Percentiles rank a stretch among this genome's conserved stretches.
Conservation (phyloP, 2,329 filamentous ascomycete species). For the Aspergillus proliferans region DNA sequence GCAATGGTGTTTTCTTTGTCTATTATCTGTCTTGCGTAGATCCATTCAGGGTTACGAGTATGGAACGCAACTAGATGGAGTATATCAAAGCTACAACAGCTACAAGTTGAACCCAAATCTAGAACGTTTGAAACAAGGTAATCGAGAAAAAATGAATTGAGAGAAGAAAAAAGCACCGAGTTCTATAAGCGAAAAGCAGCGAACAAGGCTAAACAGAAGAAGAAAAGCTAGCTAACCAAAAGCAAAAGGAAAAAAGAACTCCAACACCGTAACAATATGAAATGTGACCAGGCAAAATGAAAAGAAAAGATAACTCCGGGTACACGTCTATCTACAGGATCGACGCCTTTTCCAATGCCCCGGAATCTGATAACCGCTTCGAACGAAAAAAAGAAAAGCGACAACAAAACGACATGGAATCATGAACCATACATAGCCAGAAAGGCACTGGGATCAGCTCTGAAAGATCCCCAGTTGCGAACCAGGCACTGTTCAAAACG, state of each 20-base stretch:
- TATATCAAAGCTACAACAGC: too few relatives aligned
- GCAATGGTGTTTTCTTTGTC: too few relatives aligned
- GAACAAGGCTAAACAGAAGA: background rate
- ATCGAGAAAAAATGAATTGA: background rate
- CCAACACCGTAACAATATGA: background rate
- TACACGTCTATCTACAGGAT: conserved; percentile 12
- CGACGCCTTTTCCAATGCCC: conserved; percentile 6
- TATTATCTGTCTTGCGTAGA: too few relatives aligned
- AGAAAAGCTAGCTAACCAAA: background rate
- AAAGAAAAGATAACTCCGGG: conserved; percentile 2
- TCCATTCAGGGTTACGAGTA: too few relatives aligned
- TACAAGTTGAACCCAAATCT: too few relatives aligned
- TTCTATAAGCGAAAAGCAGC: background rate
- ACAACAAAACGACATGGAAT: conserved; percentile 5
- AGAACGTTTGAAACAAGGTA: background rate
- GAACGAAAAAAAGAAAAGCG: background rate
- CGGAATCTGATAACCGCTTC: background rate
- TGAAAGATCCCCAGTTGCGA: too few relatives aligned
- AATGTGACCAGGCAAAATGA: background rate
- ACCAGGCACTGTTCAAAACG: too few relatives aligned
- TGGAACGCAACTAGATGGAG: too few relatives aligned
- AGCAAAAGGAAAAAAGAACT: background rate
- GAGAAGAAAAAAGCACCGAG: background rate
- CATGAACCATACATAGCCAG: background rate
- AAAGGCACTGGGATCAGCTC: too few relatives aligned